These are phyloP conservation scores for Mortierella sp. DNA, from an alignment of 371 early-diverging fungal species.

Conservation along the genomic window DNA sequence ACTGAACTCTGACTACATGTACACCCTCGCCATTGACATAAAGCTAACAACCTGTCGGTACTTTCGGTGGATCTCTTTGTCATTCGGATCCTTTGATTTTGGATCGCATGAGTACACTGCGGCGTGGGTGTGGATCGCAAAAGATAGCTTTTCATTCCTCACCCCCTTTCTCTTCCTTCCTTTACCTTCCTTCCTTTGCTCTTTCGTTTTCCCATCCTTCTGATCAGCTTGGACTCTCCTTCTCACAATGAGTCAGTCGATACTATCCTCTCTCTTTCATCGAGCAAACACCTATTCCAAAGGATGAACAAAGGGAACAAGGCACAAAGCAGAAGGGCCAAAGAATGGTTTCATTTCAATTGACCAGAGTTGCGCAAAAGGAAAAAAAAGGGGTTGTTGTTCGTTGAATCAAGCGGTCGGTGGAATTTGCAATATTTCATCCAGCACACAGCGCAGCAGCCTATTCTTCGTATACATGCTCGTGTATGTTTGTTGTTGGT, in stretches of 20 bases:
- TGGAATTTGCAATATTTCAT: conserved; percentile 29
- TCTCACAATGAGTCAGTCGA: conserved; percentile 3
- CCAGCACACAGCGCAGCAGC: conserved; percentile 29
- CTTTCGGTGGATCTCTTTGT: conserved; percentile 48
- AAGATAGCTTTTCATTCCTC: neutral
- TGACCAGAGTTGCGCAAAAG: neutral
- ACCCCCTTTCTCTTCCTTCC: neutral
- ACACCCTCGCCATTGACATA: too few relatives aligned
- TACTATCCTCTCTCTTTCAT: neutral
- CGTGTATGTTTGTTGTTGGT: neutral
- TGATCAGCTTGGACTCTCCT: neutral
- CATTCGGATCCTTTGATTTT: conserved; percentile 7
- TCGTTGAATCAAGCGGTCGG: neutral
- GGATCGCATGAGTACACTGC: neutral
- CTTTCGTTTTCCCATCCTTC: too few relatives aligned
- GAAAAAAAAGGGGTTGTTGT: neutral
- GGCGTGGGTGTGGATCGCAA: neutral
- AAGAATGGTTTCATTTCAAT: neutral
- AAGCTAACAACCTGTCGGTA: neutral
- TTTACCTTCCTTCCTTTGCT: neutral
- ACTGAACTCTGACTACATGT: too few relatives aligned
- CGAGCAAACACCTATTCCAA: neutral
- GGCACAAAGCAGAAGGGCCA: neutral
- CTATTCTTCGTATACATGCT: neutral
- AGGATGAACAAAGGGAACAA: neutral